phyloP scores from a whole-genome alignment of 176 grass and related monocot species.

The Rhynchospora pubera region DNA sequence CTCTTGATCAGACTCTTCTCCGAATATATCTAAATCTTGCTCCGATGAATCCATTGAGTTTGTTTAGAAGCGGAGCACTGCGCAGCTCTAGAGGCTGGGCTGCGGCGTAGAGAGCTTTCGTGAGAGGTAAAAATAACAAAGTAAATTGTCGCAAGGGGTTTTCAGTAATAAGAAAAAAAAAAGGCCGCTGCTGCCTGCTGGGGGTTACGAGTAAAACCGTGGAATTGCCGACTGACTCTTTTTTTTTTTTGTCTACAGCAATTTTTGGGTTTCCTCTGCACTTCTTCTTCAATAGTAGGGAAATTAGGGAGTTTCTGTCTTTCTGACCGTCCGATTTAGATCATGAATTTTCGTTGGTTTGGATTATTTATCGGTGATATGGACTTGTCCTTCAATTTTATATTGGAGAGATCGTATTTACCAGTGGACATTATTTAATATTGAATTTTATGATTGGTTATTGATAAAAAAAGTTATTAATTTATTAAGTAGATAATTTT shows the following conservation, averaged over 20 bases:
- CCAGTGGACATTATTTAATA: too few species aligned
- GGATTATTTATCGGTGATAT: too few species aligned
- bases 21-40: constrained; percentile 63
- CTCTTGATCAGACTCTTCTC: constrained; percentile 41
- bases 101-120: neutral
- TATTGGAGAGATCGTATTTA: too few species aligned
- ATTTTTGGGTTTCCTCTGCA: neutral
- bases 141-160: neutral
- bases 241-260: neutral
- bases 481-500: too few species aligned
- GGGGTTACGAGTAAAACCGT: neutral
- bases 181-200: neutral
- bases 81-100: neutral
- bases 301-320: too few species aligned
- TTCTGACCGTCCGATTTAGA: too few species aligned
- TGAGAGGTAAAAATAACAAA: neutral
- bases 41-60: constrained; percentile 64
- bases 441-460: too few species aligned
- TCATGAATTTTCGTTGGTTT: too few species aligned
- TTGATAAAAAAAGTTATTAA: too few species aligned
- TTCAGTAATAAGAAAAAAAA: neutral
- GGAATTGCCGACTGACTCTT: neutral
- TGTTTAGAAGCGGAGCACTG: neutral
- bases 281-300: too few species aligned
- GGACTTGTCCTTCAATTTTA: too few species aligned